Evolutionary conservation across 768 basidiomycete species (phyloP), one percentile per base, ranked within the genome.

Genomic region (Leccinellum rugosiceps): DNA sequence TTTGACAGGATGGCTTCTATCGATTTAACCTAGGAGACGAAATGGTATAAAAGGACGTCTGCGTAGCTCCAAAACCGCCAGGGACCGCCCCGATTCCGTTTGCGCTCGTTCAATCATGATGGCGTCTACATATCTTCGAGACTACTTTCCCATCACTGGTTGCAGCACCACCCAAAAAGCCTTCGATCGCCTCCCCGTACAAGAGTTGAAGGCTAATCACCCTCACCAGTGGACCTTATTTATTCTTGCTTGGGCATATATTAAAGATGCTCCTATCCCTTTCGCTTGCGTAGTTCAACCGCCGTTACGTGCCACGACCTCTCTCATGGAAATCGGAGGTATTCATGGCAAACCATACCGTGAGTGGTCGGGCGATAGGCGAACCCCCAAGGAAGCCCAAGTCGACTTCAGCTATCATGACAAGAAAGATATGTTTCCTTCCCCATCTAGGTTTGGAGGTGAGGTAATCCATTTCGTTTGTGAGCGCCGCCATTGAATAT

Each of bases 181-280:
- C 28, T 65, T 60, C 34, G 60, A 66, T 35, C 68, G 69, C 53
- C 49, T 71, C 31, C 57, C 63, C 10, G 53, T 71, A 50, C 49
- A 71, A 46, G 60, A 64, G 26, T 48, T 71, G 50, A 15, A 52
- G 45, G 51, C 19, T 4, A 48, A 60, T 5, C 59, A 64, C n/a
- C 64, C 67, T 3, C 56, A 65, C 54, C 68, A 69, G 28, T 69
- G 71, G 55, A 47, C 70, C 6, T 65, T 69, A 30, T 69, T 69
- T 23, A 25, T 69, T 55, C 60, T 69, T 17, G 58, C 66, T 31
- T 71, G 55, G 52, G 58, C 53, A 15, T 54, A 50, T 43, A 54
- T 63, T 34, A 64, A 60, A 47, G 32, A 44, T 7, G 41, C 52
- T 6, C 62, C 62, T 11, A 59, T 62, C 32, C 52, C 49, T 7